Evolutionary conservation across 2,329 filamentous ascomycete genomes (phyloP).

Genomic region (Alternaria ventricosa): DNA sequence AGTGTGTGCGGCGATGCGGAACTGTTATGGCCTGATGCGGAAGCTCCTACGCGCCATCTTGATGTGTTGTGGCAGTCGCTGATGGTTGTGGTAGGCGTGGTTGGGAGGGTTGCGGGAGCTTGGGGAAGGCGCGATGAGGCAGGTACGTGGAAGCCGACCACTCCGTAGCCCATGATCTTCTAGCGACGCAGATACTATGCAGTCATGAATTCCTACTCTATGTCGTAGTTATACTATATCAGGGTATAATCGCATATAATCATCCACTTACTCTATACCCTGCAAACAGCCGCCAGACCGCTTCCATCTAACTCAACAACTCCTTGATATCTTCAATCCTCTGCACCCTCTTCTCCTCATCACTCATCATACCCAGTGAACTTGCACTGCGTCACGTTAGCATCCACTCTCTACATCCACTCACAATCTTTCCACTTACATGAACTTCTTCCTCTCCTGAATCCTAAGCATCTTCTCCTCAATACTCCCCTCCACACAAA

Average conservation of each 20-base stretch:
- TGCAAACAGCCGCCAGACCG: background rate
- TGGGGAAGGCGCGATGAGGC: background rate
- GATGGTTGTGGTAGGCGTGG: background rate
- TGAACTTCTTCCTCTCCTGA: conserved; percentile 95
- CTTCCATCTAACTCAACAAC: conserved; percentile 67
- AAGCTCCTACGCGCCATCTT: background rate
- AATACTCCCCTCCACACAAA: conserved; percentile 88
- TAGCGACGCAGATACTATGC: background rate
- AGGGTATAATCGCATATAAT: background rate
- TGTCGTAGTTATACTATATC: background rate
- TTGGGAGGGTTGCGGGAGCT: background rate
- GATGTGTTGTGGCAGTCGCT: background rate
- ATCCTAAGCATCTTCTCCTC: conserved; percentile 94
- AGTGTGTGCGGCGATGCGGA: background rate
- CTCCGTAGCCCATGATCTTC: background rate
- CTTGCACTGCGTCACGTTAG: conserved; percentile 71
- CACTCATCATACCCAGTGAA: conserved; percentile 90
- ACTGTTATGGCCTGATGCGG: background rate
- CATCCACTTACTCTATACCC: background rate
- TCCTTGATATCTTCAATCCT: conserved; percentile 94
- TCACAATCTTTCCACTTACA: conserved; percentile 64
- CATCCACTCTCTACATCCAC: background rate
- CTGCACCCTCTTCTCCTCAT: conserved; percentile 90
- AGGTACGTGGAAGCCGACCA: background rate
- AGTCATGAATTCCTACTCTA: background rate